Evolutionary conservation across 1,284 basidiomycete species (phyloP), one percentile per base, ranked within the genome.

Genomic region (Schizophyllum commune): DNA sequence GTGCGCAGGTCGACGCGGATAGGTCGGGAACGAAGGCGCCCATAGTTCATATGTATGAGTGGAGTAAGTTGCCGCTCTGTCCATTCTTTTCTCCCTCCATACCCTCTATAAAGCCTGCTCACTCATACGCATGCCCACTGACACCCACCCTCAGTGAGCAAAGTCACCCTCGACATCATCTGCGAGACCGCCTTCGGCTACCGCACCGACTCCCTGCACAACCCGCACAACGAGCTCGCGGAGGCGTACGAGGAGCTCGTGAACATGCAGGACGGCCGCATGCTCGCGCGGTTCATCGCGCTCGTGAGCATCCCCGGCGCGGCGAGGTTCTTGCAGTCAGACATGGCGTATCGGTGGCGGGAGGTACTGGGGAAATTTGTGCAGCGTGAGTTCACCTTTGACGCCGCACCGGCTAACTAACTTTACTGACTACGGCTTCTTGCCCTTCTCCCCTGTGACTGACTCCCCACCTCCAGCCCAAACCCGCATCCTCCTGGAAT

Each of bases 161-260:
- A 81, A 69, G 79, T 78, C 1, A 80, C 79, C 0, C 72, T 82
- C 2, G 79, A 81, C 62, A 79, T 82, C 59, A 80, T 82, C 51
- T 81, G 79, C 67, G 71, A 74, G 15, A 77, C 79, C 5, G 79
- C 79, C 0, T 81, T 82, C 62, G 79, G 79, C 15, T 82, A 82
- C 64, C 68, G 72, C 55, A 65, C 79, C 9, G 76, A 81, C 63
- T 77, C 77, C 2, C 69, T 82, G n/a, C 74, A 74, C 61, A 72
- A 80, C 60, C 77, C 79, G 5, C 68, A 77, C 60, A 79, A 80
- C 59, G 78, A 79, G 61, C 72, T 82, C 6, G 76, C 79, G 7
- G 72, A 74, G 32, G 79, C 80, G 4, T 82, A 80, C 62, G 77
- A 81, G 58, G 67, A 71, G 1, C 68, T 82, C 1, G 65, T 80